Evolutionary conservation across 176 grass and related monocot species (phyloP).

Genomic region (Cocos nucifera): DNA sequence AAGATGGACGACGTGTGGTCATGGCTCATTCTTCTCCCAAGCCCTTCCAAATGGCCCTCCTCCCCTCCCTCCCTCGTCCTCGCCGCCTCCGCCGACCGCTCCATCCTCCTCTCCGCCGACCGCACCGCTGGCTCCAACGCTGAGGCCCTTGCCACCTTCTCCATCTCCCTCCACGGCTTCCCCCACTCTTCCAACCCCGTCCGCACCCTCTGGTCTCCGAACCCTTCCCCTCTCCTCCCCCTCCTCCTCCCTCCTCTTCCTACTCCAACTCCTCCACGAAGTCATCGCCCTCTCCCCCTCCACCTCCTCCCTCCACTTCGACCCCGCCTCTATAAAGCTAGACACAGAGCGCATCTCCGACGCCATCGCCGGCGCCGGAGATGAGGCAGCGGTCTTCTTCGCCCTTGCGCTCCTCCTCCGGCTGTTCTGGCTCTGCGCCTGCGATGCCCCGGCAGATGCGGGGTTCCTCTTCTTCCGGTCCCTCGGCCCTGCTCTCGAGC

Average conservation of each 20-base stretch:
- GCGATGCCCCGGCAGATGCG: constrained; percentile 51
- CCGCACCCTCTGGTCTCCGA: constrained; percentile 47
- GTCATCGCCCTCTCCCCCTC: constrained; percentile 36
- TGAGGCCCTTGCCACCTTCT: constrained; percentile 29
- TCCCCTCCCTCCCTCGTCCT: constrained; percentile 23
- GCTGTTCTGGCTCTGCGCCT: constrained; percentile 68
- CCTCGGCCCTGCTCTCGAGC: constrained; percentile 31
- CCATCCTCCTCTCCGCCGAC: constrained; percentile 42
- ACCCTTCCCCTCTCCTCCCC: constrained; percentile 15
- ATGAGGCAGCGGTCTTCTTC: constrained; percentile 38
- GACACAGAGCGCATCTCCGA: constrained; percentile 20
- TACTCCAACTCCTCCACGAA: constrained; percentile 60
- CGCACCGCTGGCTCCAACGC: neutral
- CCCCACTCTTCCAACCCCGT: constrained; percentile 2
- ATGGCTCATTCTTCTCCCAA: constrained; percentile 34
- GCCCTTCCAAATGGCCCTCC: constrained; percentile 5
- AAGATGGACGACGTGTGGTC: constrained; percentile 76
- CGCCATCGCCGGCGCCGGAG: neutral
- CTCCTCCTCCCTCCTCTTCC: constrained; percentile 17
- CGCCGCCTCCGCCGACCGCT: constrained; percentile 30
- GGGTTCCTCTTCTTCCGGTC: constrained; percentile 68
- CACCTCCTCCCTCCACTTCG: constrained; percentile 6
- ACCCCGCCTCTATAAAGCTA: constrained; percentile 12
- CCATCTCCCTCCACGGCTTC: constrained; percentile 30
- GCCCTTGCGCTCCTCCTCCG: constrained; percentile 56